Evolutionary conservation across 495 filamentous ascomycete species (phyloP), one percentile per base, ranked within the genome.

Genomic region (Delitschia confertaspora): DNA sequence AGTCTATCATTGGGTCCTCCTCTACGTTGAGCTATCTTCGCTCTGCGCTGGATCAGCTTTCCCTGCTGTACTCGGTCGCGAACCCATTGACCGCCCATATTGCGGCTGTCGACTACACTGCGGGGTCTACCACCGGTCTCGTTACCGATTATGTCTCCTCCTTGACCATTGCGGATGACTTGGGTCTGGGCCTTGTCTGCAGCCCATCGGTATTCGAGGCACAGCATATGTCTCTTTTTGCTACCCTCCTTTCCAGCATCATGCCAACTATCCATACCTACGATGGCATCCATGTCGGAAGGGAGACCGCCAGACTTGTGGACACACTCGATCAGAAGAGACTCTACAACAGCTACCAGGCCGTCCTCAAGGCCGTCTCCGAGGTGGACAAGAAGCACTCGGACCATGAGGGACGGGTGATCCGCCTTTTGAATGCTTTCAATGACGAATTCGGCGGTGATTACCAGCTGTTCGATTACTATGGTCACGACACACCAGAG

Each of bases 391-490:
- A 80, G 64, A 86, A 80, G 61, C 82, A 80, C 47, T 70, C 77
- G 6, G 82, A 84, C 51, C 67, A 71, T 14, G 83, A 87, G 31
- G 82, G 79, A 41, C 88, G 83, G 68, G 70, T 85, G 13, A 58
- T 80, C 18, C 76, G 82, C 31, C 66, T 95, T 7, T 71, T 98
- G 24, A 72, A 79, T 47, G 73, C 78, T 13, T 81, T 98, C 63
- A 98, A 98, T 63, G 78, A 76, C 30, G 89, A 96, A 65, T 78
- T 98, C 23, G 91, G 91, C 27, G 95, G 88, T 14, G 80, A 87
- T 17, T 98, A 98, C 56, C 70, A 80, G 50, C 76, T 84, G 14
- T 98, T 95, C 57, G 93, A 98, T 63, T 98, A 96, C 65, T 72
- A 82, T 53, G 91, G 91, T n/a, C 85, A 95, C 60, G 64, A 72